Evolutionary conservation across 176 grass and related monocot genomes (phyloP), one percentile per base, ranked within the genome.

Genomic region (Musa troglodytarum): DNA sequence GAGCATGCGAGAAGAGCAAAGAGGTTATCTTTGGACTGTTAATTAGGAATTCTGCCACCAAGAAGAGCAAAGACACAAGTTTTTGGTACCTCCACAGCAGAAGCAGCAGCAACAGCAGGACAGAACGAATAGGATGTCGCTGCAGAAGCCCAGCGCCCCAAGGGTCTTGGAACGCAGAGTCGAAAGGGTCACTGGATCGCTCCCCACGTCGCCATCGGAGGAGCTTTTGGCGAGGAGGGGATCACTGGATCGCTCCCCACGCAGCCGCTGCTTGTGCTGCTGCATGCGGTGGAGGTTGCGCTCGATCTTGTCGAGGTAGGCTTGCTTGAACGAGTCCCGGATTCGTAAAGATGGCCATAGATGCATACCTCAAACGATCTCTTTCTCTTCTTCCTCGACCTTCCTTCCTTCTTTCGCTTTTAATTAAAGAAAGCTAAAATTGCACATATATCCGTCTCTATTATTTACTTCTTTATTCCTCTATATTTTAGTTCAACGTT

Each of bases 301-400:
- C 53, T 98, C 94, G 65, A 98, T 84, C 86, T 93, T 91, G 53
- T 88, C 71, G 49, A 93, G 65, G 88, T 91, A 91, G 2, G 84
- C 67, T 1, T 86, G 86, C 84, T 87, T 93, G 90, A 98, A 98
- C 49, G 94, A 93, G 74, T 93, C 85, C 75, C 94, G 69, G 52
- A 98, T 89, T 77, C 82, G 82, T 21, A 91, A 72, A 63, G 90
- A 91, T 9, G 94, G 94, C 88, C 94, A 97, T 74, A 97, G 88
- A 78, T 97, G 94, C 94, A 97, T 97, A 11, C 24, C 6, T 6
- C 57, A 20, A 59, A 19, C 50, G 2, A 19, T 54, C n/a, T 22
- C 50, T 22, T 8, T 13, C 16, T 54, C 10, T 34, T 8, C 63
- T 49, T 52, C 3, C 16, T 5, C 34, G 28, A 28, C 10, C 54